Evolutionary conservation across 176 grass and related monocot genomes (phyloP), one percentile per base, ranked within the genome.

Genomic region (Hsuehochloa calcarea): DNA sequence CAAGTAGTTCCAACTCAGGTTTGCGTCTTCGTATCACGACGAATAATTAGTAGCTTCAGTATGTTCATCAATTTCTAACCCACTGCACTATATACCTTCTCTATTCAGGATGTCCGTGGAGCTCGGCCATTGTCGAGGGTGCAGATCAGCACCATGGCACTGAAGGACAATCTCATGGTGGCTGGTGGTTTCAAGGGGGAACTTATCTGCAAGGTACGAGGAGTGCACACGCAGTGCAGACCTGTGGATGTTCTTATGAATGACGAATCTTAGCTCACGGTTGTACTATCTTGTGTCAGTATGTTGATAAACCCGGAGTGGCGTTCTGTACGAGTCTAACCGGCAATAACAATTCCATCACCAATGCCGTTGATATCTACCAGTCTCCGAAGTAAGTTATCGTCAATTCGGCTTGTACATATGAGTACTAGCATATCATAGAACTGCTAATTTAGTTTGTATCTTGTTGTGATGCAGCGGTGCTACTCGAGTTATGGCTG

Each of bases 111-210:
- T 38, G 74, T 82, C 8, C 43, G 4, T 34, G 87, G 85, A 43
- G 72, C 89, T 29, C 68, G 39, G 78, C 60, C 73, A 0, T 37
- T 98, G 73, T 95, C 85, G 14, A 88, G 91, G 80, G 96, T 98
- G 58, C 96, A 95, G 62, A 75, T 98, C 69, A 95, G 91, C 86
- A 73, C 91, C 52, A 92, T 95, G 93, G 68, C 83, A 16, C 20
- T 93, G 1, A 92, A 95, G 49, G 91, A 85, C 52, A 91, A 98
- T 67, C 78, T 98, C 58, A 17, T 98, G 77, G 96, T 76, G 8
- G 89, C 87, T 52, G 96, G 96, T 83, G 96, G 96, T 31, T 95
- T 98, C 81, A 91, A 83, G 38, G 96, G 96, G 61, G 96, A 98
- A 44, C 78, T 98, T 66, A 86, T 94, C 58, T 95, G 93, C 82